Conservation (phyloP, 2,329 filamentous ascomycete genomes). For the Didymella glomerata region DNA sequence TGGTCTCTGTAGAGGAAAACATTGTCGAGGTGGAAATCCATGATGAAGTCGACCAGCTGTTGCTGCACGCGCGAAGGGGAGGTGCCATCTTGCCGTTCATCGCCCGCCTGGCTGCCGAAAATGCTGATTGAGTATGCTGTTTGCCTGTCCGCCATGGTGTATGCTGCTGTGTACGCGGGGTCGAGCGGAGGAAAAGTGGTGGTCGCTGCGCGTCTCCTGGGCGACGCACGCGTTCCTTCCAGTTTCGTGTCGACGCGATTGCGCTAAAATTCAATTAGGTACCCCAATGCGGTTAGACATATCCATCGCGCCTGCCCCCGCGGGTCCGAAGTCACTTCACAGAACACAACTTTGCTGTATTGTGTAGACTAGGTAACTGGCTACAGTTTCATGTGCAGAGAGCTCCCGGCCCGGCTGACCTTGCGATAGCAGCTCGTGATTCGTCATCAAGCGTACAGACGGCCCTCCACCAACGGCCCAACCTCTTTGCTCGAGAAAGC, state of each 20-base stretch:
- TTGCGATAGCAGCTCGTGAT: neutral
- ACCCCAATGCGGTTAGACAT: conserved; percentile 7
- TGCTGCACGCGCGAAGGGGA: conserved; percentile 66
- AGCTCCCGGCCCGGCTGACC: neutral
- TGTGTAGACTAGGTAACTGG: neutral
- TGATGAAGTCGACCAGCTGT: conserved; percentile 86
- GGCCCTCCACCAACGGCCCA: conserved; percentile 11
- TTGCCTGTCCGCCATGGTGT: conserved; percentile 70
- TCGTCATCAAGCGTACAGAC: conserved; percentile 13
- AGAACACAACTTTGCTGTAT: neutral
- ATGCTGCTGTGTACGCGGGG: conserved; percentile 27
- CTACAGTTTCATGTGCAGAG: neutral
- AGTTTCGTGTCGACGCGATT: conserved; percentile 11
- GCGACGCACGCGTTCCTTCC: conserved; percentile 27
- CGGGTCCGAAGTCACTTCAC: neutral
- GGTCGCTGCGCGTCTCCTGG: conserved; percentile 29
- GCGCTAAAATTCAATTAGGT: conserved; percentile 15
- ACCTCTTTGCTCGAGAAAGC: conserved; percentile 28
- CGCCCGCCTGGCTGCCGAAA: conserved; percentile 61
- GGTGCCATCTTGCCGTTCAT: conserved; percentile 43
- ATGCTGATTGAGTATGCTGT: conserved; percentile 87
- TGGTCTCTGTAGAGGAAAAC: conserved; percentile 97
- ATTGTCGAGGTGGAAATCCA: conserved; percentile 94
- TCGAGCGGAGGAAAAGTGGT: conserved; percentile 21
- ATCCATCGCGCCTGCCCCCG: neutral